A percentile compares a stretch with the other conserved stretches of the same genome.
These are phyloP conservation scores for Saturnispora halmiae DNA, from an alignment of 805 yeast species.

Conservation along the genomic window DNA sequence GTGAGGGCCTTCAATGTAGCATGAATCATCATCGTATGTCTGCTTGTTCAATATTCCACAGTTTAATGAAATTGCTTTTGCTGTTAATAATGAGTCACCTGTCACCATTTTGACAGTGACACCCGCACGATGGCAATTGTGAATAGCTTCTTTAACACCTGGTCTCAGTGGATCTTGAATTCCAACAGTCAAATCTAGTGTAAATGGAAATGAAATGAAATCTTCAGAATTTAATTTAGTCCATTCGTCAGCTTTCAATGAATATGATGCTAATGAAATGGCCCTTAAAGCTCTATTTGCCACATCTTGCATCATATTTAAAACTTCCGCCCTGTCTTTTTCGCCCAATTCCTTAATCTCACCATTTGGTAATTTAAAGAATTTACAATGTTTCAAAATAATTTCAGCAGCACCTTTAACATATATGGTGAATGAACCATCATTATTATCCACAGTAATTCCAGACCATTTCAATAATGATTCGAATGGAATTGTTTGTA, in stretches of 20 bases:
- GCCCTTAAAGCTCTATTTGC: conserved; percentile 83
- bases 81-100: conserved; percentile 90
- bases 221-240: conserved; percentile 4
- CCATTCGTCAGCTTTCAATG: conserved; percentile 48
- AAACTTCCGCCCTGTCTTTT: conserved; percentile 14
- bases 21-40: conserved; percentile 41
- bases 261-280: conserved; percentile 77
- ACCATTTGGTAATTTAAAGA: conserved; percentile 3
- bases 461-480: conserved; percentile 92
- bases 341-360: conserved; percentile 2
- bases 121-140: conserved; percentile 81
- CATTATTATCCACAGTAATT: conserved; percentile 42
- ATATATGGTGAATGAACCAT: conserved; percentile 47
- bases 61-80: conserved; percentile 77
- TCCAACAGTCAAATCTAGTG: conserved; percentile 73
- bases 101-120: conserved; percentile 97
- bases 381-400: conserved; percentile 52
- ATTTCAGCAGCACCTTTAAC: conserved; percentile 96
- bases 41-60: conserved; percentile 68
- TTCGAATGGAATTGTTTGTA: conserved; percentile 82
- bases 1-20: conserved; percentile 88
- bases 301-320: conserved; percentile 33
- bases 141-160: conserved; percentile 86
- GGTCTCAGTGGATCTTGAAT: conserved; percentile 90
- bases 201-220: conserved; percentile 24